Evolutionary conservation across 306 rosid species (phyloP), one percentile per base, ranked within the genome.

Genomic region (Begonia masoniana): DNA sequence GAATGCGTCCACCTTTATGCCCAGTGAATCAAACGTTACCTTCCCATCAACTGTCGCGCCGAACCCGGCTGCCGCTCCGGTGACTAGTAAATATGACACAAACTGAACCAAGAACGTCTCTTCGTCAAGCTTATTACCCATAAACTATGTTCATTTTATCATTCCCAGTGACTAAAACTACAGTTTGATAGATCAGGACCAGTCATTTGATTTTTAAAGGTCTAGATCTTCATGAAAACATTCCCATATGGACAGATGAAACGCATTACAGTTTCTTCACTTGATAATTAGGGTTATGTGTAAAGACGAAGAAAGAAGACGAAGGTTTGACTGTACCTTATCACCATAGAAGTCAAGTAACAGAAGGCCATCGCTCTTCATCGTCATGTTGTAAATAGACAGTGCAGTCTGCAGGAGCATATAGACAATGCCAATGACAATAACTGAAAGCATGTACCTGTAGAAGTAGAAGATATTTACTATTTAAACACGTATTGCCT

Each of bases 11-110:
- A 49, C 26, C 9, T 61, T 23, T 13, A 55, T 0, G 2, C 4
- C 50, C 12, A 0, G 1, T 5, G 15, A 10, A 5, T 14, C 14
- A 10, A 56, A 10, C 4, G 9, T 0, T 10, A 41, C 13, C 12
- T 52, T 57, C 15, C 75, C 1, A 49, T 81, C 94, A 9, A 51
- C 26, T 0, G 79, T 56, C 13, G 68, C 62, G 5, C 86, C 89
- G 61, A 71, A 74, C 57, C 83, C 94, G 14, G 86, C 83, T 1
- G 78, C 83, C 9, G 82, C 67, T 8, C 82, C 89, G 0, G 86
- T 71, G 23, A 78, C 66, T 50, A 84, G 42, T 43, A 78, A 3
- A 39, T 76, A 84, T 48, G 86, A 71, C 19, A 76, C 60, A 0
- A 81, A 15, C 94, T 84, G 73, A 10, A 31, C 9, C 17, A 46